Percentiles rank a stretch among this genome's conserved stretches.
These are phyloP conservation scores for Brassica balearica DNA, from an alignment of 441 rosid genomes.

Conservation along the genomic window DNA sequence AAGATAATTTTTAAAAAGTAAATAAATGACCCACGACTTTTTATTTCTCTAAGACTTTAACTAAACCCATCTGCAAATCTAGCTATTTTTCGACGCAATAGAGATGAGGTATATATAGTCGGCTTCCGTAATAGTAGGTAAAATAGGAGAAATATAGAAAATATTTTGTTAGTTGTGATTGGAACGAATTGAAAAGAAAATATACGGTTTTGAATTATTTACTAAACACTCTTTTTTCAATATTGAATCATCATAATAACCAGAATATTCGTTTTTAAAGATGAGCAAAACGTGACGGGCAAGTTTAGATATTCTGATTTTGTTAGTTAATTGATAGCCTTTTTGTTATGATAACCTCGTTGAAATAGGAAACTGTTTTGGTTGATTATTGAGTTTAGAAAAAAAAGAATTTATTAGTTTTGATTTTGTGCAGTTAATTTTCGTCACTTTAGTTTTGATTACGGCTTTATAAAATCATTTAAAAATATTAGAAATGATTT, in stretches of 20 bases:
- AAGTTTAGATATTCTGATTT: background rate
- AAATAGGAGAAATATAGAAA: background rate
- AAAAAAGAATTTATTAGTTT: background rate
- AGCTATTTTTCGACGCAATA: too few relatives aligned
- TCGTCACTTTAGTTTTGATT: background rate
- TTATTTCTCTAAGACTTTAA: background rate
- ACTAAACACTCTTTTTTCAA: background rate
- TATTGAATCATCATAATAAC: background rate
- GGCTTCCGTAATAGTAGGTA: too few relatives aligned
- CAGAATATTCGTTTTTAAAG: background rate
- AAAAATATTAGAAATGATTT: too few relatives aligned
- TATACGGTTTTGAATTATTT: background rate
- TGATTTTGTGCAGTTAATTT: background rate
- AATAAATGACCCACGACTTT: too few relatives aligned
- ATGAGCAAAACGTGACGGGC: background rate
- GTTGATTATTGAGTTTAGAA: background rate
- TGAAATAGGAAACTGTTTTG: background rate
- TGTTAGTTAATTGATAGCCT: background rate
- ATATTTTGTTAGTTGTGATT: background rate
- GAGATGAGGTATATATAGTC: too few relatives aligned
- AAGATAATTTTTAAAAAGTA: too few relatives aligned
- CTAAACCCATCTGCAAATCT: too few relatives aligned
- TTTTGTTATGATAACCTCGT: background rate
- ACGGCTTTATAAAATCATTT: background rate
- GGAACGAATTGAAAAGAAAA: background rate